Conservation (phyloP, 345 rosid genomes). For the Psidium guajava region DNA sequence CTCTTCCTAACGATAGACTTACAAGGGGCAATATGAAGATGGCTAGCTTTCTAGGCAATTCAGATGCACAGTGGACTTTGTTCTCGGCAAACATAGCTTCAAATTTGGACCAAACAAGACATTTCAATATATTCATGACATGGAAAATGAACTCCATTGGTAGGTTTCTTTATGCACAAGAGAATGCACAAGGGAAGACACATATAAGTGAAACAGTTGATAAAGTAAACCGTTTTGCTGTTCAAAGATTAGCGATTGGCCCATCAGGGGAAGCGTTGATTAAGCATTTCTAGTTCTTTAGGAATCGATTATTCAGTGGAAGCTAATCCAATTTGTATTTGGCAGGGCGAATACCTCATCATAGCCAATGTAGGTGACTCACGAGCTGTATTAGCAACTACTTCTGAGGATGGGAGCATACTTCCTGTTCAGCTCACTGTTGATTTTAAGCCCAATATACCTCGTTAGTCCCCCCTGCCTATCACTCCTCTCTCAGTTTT, state of each 20-base stretch:
- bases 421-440: constrained; percentile 68
- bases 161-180: background rate
- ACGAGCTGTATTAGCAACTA: constrained; percentile 78
- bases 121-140: background rate
- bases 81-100: background rate
- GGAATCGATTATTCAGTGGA: background rate
- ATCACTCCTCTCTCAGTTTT: background rate
- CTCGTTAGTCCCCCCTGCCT: constrained; percentile 41
- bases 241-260: background rate
- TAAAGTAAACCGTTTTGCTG: background rate
- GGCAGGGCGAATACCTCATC: constrained; percentile 53
- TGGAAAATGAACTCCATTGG: background rate
- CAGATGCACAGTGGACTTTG: background rate
- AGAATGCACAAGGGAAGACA: background rate
- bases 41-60: background rate
- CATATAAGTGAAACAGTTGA: background rate
- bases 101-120: background rate
- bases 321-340: background rate
- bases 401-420: constrained; percentile 65
- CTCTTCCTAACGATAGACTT: background rate
- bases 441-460: constrained; percentile 83
- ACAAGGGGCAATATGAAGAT: background rate
- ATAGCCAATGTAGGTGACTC: constrained; percentile 91
- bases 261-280: background rate
- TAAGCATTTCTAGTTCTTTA: background rate